A percentile compares a stretch with the other conserved stretches of the same genome.
phyloP scores from a whole-genome alignment of 257 asterid genomes.

The Plectranthus barbatus region DNA sequence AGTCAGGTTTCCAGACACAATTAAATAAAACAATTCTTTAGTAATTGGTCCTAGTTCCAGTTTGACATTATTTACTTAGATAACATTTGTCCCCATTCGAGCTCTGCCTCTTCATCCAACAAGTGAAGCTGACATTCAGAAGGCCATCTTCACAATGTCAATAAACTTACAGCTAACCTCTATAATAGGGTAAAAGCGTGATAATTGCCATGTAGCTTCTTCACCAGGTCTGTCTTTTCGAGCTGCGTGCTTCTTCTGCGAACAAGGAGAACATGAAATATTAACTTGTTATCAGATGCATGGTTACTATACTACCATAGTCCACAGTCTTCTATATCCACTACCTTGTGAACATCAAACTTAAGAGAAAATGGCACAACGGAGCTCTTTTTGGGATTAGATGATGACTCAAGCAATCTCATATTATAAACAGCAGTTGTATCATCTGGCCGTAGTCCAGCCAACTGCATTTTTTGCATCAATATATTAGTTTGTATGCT shows the following conservation, averaged over 20 bases:
- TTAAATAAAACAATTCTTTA: not conserved
- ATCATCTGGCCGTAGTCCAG: slow-evolving; percentile 75
- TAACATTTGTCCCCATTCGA: slow-evolving; percentile 4
- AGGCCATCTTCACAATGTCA: slow-evolving; percentile 1
- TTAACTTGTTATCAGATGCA: slow-evolving; percentile 6
- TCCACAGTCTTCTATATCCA: not conserved
- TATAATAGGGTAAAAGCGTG: slow-evolving; percentile 92
- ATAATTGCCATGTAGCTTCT: slow-evolving; percentile 73
- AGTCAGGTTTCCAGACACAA: not conserved
- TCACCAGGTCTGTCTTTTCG: slow-evolving; percentile 89
- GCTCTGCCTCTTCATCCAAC: slow-evolving; percentile 3
- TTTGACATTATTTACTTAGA: not conserved
- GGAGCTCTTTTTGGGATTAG: slow-evolving; percentile 67
- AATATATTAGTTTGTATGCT: slow-evolving; percentile 10
- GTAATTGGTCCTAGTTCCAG: not conserved
- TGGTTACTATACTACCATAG: slow-evolving; percentile 6
- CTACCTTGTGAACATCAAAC: slow-evolving; percentile 92
- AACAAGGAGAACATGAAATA: slow-evolving; percentile 7
- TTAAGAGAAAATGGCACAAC: slow-evolving; percentile 69
- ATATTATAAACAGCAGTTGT: slow-evolving; percentile 85
- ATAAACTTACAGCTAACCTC: slow-evolving; percentile 45
- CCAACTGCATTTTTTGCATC: slow-evolving; percentile 48
- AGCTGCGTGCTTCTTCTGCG: slow-evolving; percentile 77
- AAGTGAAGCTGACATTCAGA: not conserved
- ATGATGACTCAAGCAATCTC: slow-evolving; percentile 78